A percentile compares a stretch with the other conserved stretches of the same genome.
phyloP scores from a whole-genome alignment of 805 yeast species.

The Wickerhamiella kurtzmanii region DNA sequence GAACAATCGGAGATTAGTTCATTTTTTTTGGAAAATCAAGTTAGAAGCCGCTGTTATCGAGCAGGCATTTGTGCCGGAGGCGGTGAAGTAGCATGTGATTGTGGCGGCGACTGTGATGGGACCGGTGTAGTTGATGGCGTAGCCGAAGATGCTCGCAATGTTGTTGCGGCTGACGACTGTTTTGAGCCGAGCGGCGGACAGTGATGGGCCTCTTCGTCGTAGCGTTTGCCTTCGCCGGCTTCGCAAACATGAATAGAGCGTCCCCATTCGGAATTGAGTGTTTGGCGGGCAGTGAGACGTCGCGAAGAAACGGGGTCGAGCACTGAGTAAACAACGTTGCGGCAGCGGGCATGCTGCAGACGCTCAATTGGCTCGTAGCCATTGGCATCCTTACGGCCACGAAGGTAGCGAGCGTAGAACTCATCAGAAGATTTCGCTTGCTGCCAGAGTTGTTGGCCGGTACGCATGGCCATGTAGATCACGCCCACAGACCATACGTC shows the following conservation, averaged over 20 bases:
- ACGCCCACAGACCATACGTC: conserved; percentile 88
- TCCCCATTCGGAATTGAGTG: conserved; percentile 91
- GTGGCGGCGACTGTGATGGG: background rate
- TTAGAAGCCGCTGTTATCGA: background rate
- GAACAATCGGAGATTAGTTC: background rate
- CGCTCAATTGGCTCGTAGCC: conserved; percentile 89
- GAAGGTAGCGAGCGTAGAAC: conserved; percentile 59
- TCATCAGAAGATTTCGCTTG: conserved; percentile 64
- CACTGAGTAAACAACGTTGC: conserved; percentile 86
- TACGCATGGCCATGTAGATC: conserved; percentile 64
- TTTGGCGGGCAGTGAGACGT: conserved; percentile 77
- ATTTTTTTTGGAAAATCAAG: no score
- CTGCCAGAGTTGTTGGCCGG: conserved; percentile 90
- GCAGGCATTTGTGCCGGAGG: background rate
- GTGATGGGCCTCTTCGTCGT: conserved; percentile 1
- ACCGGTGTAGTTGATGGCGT: background rate
- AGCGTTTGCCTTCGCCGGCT: conserved; percentile 36
- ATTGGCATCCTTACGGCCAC: conserved; percentile 62
- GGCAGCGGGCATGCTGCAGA: conserved; percentile 72
- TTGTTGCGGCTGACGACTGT: background rate
- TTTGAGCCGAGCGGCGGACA: background rate
- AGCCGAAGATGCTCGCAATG: background rate
- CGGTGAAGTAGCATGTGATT: background rate
- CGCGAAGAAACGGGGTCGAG: conserved; percentile 83
- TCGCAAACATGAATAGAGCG: conserved; percentile 71